Evolutionary conservation across 2,329 filamentous ascomycete species (phyloP), one percentile per base, ranked within the genome.

Genomic region (Oidium heveae): DNA sequence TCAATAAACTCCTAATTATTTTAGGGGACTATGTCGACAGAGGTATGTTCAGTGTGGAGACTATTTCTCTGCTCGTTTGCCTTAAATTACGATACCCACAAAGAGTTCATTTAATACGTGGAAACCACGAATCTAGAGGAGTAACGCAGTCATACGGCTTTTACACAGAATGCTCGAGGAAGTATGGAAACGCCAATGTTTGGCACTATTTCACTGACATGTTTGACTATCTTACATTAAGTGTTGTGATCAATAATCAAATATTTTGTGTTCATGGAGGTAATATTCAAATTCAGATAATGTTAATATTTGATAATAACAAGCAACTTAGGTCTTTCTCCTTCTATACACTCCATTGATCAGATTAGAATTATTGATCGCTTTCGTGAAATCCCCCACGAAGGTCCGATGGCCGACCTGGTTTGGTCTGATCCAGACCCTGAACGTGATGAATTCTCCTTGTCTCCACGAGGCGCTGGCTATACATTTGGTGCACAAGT

Each of bases 151-250:
- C 89, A 32, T 98, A 98, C 69, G 91, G 91, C 56, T 98, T 98
- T 71, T 98, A 98, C 67, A 96, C 91, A 22, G 91, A 98, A 67
- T 98, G 91, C 69, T 87, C 84, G 20, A 82, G 91, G 61, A 98
- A 98, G 70, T 98, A 98, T 69, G 91, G 91, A 66, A 96, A 94
- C 65, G 87, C 91, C 59, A 95, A 91, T 63, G 91, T 98, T 22
- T 98, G 91, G 91, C 91, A 98, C 69, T 91, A 96, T 68, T 98
- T 98, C 66, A 98, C 91, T 60, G 91, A 98, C 70, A 96, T 98
- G 88, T 98, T 98, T 69, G 91, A 98, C 70, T 98, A 94, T 68
- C 74, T 98, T 59, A 96, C 89, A 8, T 73, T 98, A 56, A 94
- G 86, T 63, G 93, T 96, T 57, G 89, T 98, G 59, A 98, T 98